Percentiles rank a stretch among this genome's conserved stretches.
These are phyloP conservation scores for Phytophthora vignae DNA, from an alignment of 352 stramenopile species.

Conservation along the genomic window DNA sequence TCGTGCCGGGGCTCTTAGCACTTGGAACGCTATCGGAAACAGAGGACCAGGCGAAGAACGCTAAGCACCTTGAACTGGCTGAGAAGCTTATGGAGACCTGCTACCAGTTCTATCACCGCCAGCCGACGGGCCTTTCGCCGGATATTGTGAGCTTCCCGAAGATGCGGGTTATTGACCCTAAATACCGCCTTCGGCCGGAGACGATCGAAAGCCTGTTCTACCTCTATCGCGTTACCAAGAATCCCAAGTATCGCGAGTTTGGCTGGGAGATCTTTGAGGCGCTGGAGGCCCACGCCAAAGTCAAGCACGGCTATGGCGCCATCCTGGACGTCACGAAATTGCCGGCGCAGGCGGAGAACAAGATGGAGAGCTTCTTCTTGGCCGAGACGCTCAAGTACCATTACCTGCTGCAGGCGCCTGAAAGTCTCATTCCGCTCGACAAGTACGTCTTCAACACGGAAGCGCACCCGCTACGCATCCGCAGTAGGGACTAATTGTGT, in stretches of 20 bases:
- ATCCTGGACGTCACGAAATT: conserved; percentile 60
- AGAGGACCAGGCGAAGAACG: conserved; percentile 71
- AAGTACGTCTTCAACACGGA: conserved; percentile 98
- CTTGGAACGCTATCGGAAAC: conserved; percentile 88
- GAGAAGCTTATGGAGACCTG: conserved; percentile 93
- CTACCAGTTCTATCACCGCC: conserved; percentile 95
- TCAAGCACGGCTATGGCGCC: conserved; percentile 89
- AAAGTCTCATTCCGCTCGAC: conserved; percentile 89
- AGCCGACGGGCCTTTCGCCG: conserved; percentile 93
- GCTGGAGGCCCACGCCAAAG: conserved; percentile 94
- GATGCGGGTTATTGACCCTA: conserved; percentile 64
- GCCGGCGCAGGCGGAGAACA: conserved; percentile 84
- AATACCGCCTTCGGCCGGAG: conserved; percentile 97
- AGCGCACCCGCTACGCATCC: conserved; percentile 91
- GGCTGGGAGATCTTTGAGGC: conserved; percentile 96
- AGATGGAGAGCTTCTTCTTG: conserved; percentile 99
- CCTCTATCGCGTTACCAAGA: conserved; percentile 95
- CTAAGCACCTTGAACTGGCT: conserved; percentile 86
- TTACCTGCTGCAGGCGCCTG: conserved; percentile 93
- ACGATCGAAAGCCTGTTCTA: conserved; percentile 97
- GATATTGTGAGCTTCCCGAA: conserved; percentile 93
- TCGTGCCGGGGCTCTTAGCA: conserved; percentile 93
- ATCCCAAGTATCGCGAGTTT: conserved; percentile 95
- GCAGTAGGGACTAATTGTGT: conserved; percentile 16
- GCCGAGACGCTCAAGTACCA: conserved; percentile 99